These are phyloP conservation scores for Monilinia polystroma DNA, from an alignment of 2,329 filamentous ascomycete genomes.

Conservation along the genomic window DNA sequence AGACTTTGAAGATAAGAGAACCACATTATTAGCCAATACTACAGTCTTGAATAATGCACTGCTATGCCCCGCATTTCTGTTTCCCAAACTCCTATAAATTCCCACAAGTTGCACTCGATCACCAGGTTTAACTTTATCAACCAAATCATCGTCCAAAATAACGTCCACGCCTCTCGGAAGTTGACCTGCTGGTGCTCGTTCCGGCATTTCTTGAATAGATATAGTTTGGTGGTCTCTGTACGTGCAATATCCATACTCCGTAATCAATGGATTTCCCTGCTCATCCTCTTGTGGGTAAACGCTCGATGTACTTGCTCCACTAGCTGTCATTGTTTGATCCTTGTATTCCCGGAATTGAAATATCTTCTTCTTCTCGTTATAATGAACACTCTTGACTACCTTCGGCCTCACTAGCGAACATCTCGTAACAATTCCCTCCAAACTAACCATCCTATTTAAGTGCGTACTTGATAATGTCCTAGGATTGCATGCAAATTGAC, in stretches of 20 bases:
- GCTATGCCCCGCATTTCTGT: slow-evolving; percentile 85
- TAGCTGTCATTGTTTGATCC: slow-evolving; percentile 94
- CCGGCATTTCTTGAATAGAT: slow-evolving; percentile 98
- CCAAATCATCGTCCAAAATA: slow-evolving; percentile 92
- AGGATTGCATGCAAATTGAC: slow-evolving; percentile 91
- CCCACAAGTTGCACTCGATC: slow-evolving; percentile 97
- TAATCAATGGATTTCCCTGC: slow-evolving; percentile 85
- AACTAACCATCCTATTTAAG: slow-evolving; percentile 93
- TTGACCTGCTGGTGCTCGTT: slow-evolving; percentile 91
- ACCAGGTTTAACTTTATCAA: slow-evolving; percentile 91
- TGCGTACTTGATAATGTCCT: slow-evolving; percentile 85
- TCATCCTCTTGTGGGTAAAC: slow-evolving; percentile 95
- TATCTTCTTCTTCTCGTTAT: slow-evolving; percentile 80
- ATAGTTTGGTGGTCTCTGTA: slow-evolving; percentile 97
- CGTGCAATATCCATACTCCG: slow-evolving; percentile 93
- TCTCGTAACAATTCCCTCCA: slow-evolving; percentile 96
- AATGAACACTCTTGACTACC: slow-evolving; percentile 97
- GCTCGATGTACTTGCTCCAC: slow-evolving; percentile 81
- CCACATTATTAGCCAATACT: slow-evolving; percentile 91
- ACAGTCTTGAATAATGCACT: slow-evolving; percentile 94
- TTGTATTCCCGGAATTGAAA: slow-evolving; percentile 90
- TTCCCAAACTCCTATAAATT: slow-evolving; percentile 90
- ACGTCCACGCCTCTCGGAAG: slow-evolving; percentile 94
- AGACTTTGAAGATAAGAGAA: slow-evolving; percentile 91
- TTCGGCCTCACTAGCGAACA: slow-evolving; percentile 95